Base-by-base conservation (phyloP, 805 yeast genomes). In the Cyberlindnera maclurae region DNA sequence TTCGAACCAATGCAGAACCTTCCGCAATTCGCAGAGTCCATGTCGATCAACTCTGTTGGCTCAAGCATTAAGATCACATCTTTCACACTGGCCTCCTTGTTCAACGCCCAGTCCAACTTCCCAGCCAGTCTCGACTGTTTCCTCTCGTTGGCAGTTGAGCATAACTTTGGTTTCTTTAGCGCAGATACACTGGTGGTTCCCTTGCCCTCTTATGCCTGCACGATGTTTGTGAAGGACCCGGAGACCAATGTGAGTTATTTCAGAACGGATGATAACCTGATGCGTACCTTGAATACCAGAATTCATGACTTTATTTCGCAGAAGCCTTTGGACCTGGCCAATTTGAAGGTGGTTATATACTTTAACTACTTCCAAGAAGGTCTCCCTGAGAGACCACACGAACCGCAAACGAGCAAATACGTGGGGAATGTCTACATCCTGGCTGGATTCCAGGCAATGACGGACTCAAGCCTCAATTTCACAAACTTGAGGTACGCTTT, bases 391-490 rank as follows among this genome's bases (percentile, higher is more conserved):
- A 46, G 48, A 35, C 54, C 51, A 9, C 49, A 49, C 30, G 55
- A 52, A 28, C 38, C 49, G 32, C 54, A 47, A 26, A 27, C 45
- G 4, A 51, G 47, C 29, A 54, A 49, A 31, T 54, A 52, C 26
- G 56, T 54, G 15, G 58, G 57, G 4, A 54, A 52, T 20, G 36
- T 52, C 15, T 47, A 51, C 26, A 44, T 50, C 8, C 20, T 52
- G 3, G 49, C 41, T 29, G 36, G 44, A 5, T 50, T 52, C 38
- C 41, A 33, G 6, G 43, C 51, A 0, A 33, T 46, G 26, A 46
- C 44, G 5, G 55, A 51, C 18, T 44, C 50, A 15, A 44, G 51
- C 38, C 29, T 52, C 30, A 41, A 42, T 9, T 52, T 45, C 38
- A 37, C 45, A 12, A 46, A 41, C 28, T 31, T 43, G 11, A 47